phyloP scores from a whole-genome alignment of 352 stramenopile species.

The Poterioochromonas sp. region DNA sequence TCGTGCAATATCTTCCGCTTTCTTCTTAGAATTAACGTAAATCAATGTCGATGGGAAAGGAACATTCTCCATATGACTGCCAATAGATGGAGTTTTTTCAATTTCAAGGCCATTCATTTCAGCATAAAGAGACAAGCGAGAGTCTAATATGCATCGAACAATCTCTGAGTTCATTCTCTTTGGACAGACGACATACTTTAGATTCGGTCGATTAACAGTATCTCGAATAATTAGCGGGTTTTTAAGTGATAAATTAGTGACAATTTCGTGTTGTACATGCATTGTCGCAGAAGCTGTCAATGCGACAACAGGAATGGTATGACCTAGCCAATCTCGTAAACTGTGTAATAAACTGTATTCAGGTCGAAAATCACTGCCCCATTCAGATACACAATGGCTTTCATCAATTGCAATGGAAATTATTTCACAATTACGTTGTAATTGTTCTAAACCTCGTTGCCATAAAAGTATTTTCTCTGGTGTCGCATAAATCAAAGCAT shows the following conservation, averaged over 20 bases:
- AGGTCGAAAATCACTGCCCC: constrained; percentile 11
- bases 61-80: too few relatives aligned
- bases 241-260: background rate
- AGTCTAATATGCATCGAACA: background rate
- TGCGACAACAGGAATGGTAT: background rate
- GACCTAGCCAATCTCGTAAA: background rate
- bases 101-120: background rate
- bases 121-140: background rate
- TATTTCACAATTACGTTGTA: background rate
- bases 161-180: background rate
- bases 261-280: background rate
- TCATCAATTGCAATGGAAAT: constrained; percentile 22
- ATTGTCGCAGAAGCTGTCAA: constrained; percentile 10
- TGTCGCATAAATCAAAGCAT: background rate
- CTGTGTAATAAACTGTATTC: background rate
- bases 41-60: background rate
- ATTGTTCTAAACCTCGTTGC: background rate
- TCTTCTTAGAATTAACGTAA: constrained; percentile 4
- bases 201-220: background rate
- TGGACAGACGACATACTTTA: constrained; percentile 1
- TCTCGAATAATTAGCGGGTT: background rate
- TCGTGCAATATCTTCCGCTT: background rate
- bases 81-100: background rate
- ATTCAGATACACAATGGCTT: constrained; percentile 25
- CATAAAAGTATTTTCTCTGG: background rate